A percentile compares a stretch with the other conserved stretches of the same genome.
Evolutionary conservation across 1,284 basidiomycete genomes (phyloP).

Genomic region (Phenoliferia sp.): DNA sequence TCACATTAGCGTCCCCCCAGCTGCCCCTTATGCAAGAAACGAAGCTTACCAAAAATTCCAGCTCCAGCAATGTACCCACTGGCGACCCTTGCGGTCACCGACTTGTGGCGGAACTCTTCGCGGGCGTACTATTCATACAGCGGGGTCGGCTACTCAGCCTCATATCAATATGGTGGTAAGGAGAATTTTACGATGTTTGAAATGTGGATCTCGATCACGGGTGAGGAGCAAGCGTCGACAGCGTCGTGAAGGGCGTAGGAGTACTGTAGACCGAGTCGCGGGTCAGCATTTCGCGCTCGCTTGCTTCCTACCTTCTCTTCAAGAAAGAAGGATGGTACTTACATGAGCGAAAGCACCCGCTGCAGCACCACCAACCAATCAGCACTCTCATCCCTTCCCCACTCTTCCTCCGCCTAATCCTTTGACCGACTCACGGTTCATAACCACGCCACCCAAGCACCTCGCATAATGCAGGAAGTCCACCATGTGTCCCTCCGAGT

Average conservation of each 20-base stretch:
- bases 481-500: conserved; percentile 34
- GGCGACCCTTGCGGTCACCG: conserved; percentile 23
- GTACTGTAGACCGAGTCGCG: conserved; percentile 10
- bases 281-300: not conserved
- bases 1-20: no score
- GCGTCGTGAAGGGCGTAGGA: conserved; percentile 35
- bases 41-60: conserved; percentile 4
- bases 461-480: conserved; percentile 30
- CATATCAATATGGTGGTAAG: not conserved
- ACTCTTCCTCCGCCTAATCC: not conserved
- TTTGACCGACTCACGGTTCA: conserved; percentile 23
- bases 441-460: conserved; percentile 33
- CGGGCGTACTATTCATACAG: conserved; percentile 18
- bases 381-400: no score
- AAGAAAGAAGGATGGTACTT: not conserved
- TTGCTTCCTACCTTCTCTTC: no score
- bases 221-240: conserved; percentile 31
- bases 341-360: conserved; percentile 2
- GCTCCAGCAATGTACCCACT: conserved; percentile 21
- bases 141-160: not conserved
- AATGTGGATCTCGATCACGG: conserved; percentile 36
- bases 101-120: conserved; percentile 32
- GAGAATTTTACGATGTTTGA: conserved; percentile 21
- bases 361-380: not conserved
- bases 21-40: no score